Conservation (phyloP, 345 rosid genomes). For the Euphorbia peplus region DNA sequence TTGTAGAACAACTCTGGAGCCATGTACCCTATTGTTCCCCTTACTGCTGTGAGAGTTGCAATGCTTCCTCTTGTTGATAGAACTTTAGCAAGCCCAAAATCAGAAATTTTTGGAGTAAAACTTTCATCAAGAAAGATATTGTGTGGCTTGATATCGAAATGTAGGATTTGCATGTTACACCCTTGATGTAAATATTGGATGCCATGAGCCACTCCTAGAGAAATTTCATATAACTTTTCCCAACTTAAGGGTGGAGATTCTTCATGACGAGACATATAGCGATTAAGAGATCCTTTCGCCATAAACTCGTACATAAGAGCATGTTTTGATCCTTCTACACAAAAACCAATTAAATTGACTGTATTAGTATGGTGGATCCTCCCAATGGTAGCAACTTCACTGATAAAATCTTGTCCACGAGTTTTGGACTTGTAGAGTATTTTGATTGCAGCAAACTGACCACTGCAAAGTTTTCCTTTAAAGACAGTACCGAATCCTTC, state of each 20-base stretch:
- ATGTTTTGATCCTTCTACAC: conserved; percentile 12
- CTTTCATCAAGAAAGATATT: conserved; percentile 9
- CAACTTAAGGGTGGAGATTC: not conserved
- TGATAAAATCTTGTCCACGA: conserved; percentile 14
- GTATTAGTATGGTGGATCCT: conserved; percentile 12
- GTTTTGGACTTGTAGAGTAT: conserved; percentile 5
- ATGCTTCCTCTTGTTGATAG: not conserved
- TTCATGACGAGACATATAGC: not conserved
- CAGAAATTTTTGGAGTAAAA: not conserved
- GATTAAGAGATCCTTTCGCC: conserved; percentile 18
- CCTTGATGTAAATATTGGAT: conserved; percentile 8
- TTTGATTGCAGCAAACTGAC: not conserved
- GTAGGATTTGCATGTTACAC: conserved; percentile 4
- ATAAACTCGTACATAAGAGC: conserved; percentile 18
- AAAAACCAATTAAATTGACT: not conserved
- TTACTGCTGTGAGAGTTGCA: not conserved
- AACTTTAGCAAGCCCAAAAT: conserved; percentile 3
- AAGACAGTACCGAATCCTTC: not conserved
- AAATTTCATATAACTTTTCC: conserved; percentile 11
- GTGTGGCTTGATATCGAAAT: conserved; percentile 6
- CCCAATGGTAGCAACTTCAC: conserved; percentile 15
- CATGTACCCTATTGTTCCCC: conserved; percentile 11
- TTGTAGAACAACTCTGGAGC: conserved; percentile 6
- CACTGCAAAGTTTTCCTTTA: not conserved
- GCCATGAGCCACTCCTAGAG: conserved; percentile 8